Conservation (phyloP, 495 filamentous ascomycete species). For the Neurospora sp. region DNA sequence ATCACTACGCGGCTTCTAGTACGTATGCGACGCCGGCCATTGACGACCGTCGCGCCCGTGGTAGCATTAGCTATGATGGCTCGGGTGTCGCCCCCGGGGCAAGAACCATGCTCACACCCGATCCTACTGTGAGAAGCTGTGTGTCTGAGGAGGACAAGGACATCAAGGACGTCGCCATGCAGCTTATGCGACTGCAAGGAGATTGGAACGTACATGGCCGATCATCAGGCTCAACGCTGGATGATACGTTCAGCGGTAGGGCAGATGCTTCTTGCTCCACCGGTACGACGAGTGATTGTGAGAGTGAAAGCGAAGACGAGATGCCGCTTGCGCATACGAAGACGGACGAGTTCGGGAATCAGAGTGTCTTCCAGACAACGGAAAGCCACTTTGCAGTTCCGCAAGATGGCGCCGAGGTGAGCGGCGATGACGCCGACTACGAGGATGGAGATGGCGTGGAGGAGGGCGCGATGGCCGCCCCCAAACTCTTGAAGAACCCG, state of each 20-base stretch:
- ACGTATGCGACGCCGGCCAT: conserved; percentile 47
- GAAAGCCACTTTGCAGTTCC: conserved; percentile 52
- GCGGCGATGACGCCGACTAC: conserved; percentile 58
- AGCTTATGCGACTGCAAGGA: conserved; percentile 91
- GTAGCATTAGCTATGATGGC: conserved; percentile 43
- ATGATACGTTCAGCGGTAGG: conserved; percentile 81
- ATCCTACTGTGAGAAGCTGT: conserved; percentile 86
- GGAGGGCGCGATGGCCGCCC: conserved; percentile 22
- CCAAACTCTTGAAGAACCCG: conserved; percentile 23
- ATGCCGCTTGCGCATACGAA: conserved; percentile 52
- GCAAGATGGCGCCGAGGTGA: conserved; percentile 62
- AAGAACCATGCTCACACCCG: conserved; percentile 79
- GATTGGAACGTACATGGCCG: conserved; percentile 80
- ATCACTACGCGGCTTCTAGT: conserved; percentile 32
- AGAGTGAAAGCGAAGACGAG: conserved; percentile 67
- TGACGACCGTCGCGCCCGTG: conserved; percentile 57
- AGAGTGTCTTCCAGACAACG: conserved; percentile 45
- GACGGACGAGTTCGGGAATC: conserved; percentile 39
- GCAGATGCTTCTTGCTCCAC: conserved; percentile 81
- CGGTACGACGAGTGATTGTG: conserved; percentile 67
- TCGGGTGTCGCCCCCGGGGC: conserved; percentile 21
- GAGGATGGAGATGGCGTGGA: conserved; percentile 47
- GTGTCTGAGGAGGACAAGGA: conserved; percentile 98
- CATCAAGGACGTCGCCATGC: conserved; percentile 93
- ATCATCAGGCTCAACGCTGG: conserved; percentile 85